A percentile compares a stretch with the other conserved stretches of the same genome.
These are phyloP conservation scores for Botrytis fabae DNA, from an alignment of 2,329 filamentous ascomycete genomes.

Conservation along the genomic window DNA sequence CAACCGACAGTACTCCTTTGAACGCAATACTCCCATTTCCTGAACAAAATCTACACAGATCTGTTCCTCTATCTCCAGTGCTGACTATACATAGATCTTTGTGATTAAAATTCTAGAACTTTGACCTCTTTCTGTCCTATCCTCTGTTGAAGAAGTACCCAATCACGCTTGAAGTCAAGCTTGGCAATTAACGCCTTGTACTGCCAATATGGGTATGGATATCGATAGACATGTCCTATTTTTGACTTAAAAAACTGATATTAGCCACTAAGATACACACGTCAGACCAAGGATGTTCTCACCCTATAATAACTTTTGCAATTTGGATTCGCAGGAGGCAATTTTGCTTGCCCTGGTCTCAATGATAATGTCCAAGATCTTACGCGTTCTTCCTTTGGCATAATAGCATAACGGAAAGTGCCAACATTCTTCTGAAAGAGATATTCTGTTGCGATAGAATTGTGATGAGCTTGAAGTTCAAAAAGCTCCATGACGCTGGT, in stretches of 20 bases:
- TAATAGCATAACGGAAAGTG: conserved; percentile 15
- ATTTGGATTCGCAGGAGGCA: neutral
- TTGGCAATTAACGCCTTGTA: conserved; percentile 12
- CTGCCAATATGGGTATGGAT: conserved; percentile 16
- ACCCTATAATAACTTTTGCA: conserved; percentile 15
- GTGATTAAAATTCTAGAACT: neutral
- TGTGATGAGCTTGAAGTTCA: conserved; percentile 13
- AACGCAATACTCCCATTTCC: neutral
- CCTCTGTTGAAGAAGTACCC: conserved; percentile 14
- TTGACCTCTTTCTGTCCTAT: neutral
- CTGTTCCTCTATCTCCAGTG: neutral
- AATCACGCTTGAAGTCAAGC: conserved; percentile 14
- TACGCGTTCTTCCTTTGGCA: conserved; percentile 15
- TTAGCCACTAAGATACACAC: neutral
- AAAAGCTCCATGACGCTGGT: conserved; percentile 10
- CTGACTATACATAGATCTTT: neutral
- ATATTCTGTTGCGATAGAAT: neutral
- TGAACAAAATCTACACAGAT: neutral
- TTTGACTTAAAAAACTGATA: neutral
- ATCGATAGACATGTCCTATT: conserved; percentile 6
- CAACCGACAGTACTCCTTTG: neutral
- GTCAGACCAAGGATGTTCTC: neutral
- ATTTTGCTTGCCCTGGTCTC: conserved; percentile 3
- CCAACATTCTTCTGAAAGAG: conserved; percentile 10
- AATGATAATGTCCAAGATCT: conserved; percentile 10